Base-by-base conservation (phyloP, 169 alveolate species). In the Cryptosporidium xiaoi region DNA sequence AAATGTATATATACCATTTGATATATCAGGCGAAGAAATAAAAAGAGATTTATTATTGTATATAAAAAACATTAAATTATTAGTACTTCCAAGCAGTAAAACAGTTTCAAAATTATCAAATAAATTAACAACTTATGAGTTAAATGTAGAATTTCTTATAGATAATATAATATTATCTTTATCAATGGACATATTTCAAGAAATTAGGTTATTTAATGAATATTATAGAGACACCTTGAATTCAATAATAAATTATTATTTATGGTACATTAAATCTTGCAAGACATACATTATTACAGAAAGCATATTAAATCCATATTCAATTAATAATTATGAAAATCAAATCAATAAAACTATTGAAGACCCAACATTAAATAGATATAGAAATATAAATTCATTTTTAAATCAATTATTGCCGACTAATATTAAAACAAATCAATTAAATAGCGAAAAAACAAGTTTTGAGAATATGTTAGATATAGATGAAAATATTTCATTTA, bases 151-250 rank as follows among this genome's bases (percentile, higher is more conserved):
- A 36, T 24, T 60, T 6, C 27, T 40, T 10, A 77, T 77, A 3
- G 20, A 48, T 12, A 71, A 77, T 16, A 71, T 77, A n/a, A 60
- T 64, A 5, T 44, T 77, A 40, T 77, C 87, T 5, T 13, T 77
- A 31, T 77, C 87, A n/a, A 77, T 77, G 87, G 87, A 77, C 18
- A 56, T 77, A 12, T 31, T 77, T 20, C 64, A 46, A n/a, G 87
- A 77, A 50, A 27, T 77, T 18, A 34, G 50, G 18, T 27, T 77
- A 16, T 77, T 60, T 44, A 77, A 40, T 15, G 51, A 62, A 16
- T 60, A 77, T 60, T 56, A 16, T n/a, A 44, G 56, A 2, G 69
- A 56, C 16, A 27, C 64, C 2, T 58, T 27, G 50, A 60, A 62
- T 10, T 40, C 58, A 33, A 60, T 77, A 8, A 10, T 18, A 27